Conservation (phyloP, 164 flowering plant species). For the Santalum album region DNA sequence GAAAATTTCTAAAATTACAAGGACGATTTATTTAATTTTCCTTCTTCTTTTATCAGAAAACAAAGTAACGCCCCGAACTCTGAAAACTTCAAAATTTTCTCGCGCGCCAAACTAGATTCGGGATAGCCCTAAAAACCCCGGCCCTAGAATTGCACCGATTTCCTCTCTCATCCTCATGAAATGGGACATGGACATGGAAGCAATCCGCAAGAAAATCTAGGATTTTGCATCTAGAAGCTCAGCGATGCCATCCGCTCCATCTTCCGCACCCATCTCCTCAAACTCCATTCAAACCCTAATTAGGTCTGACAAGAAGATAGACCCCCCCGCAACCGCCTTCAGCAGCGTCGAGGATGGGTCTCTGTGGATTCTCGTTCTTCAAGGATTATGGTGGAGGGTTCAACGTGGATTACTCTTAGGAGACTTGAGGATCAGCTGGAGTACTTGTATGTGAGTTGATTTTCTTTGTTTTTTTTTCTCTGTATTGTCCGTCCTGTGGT, state of each 20-base stretch:
- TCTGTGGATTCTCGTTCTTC: slow-evolving; percentile 52
- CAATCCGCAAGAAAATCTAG: slow-evolving; percentile 87
- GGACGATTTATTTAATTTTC: too few species aligned
- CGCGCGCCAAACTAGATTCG: too few species aligned
- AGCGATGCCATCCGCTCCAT: slow-evolving; percentile 86
- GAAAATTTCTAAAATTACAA: too few species aligned
- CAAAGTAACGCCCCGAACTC: too few species aligned
- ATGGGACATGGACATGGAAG: slow-evolving; percentile 79
- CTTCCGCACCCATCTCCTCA: slow-evolving; percentile 68
- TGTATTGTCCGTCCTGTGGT: neutral
- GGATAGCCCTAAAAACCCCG: too few species aligned
- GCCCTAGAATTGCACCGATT: too few species aligned
- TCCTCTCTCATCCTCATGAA: slow-evolving; percentile 17
- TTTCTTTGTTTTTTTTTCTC: neutral
- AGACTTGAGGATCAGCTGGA: slow-evolving; percentile 90
- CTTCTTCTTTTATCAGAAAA: too few species aligned
- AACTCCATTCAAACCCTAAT: slow-evolving; percentile 34
- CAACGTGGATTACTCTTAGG: slow-evolving; percentile 56
- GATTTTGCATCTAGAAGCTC: slow-evolving; percentile 89
- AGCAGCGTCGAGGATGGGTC: too few species aligned
- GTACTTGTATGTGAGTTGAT: slow-evolving; percentile 69
- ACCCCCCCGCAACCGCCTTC: too few species aligned
- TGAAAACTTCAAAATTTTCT: too few species aligned
- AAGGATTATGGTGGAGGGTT: slow-evolving; percentile 36
- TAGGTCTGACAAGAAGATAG: neutral